Evolutionary conservation across 371 early-diverging fungal genomes (phyloP).

Genomic region (Parasitella parasitica): DNA sequence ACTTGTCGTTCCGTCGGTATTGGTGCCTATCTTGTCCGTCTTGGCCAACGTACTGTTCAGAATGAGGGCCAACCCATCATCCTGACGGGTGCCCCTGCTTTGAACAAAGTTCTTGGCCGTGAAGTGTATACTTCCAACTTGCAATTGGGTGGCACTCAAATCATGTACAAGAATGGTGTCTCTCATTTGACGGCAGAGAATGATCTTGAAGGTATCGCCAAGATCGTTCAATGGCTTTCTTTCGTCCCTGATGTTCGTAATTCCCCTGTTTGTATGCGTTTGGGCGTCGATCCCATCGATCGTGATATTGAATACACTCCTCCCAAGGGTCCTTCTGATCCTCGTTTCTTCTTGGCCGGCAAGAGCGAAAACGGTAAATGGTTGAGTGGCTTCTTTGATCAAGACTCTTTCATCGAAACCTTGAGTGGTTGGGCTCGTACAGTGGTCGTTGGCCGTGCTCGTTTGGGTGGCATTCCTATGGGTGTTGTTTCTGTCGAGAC

Average conservation of each 20-base stretch:
- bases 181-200: slow-evolving; percentile 95
- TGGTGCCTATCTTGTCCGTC: slow-evolving; percentile 98
- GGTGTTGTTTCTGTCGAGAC: slow-evolving; percentile 98
- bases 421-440: slow-evolving; percentile 68
- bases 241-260: slow-evolving; percentile 81
- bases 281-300: slow-evolving; percentile 65
- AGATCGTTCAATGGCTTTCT: slow-evolving; percentile 94
- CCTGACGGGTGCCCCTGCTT: slow-evolving; percentile 96
- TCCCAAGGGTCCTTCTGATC: slow-evolving; percentile 89
- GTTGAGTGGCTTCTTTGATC: slow-evolving; percentile 92
- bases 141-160: slow-evolving; percentile 98
- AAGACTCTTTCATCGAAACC: slow-evolving; percentile 86
- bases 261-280: slow-evolving; percentile 61
- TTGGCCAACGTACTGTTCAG: slow-evolving; percentile 97
- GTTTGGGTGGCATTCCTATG: slow-evolving; percentile 95
- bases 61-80: slow-evolving; percentile 98
- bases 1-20: slow-evolving; percentile 99
- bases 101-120: slow-evolving; percentile 98
- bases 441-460: slow-evolving; percentile 89
- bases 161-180: slow-evolving; percentile 98
- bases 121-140: slow-evolving; percentile 98
- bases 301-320: slow-evolving; percentile 78
- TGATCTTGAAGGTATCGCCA: slow-evolving; percentile 90
- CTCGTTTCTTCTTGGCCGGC: slow-evolving; percentile 88
- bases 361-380: slow-evolving; percentile 70